Evolutionary conservation across 306 rosid species (phyloP).

Genomic region (Malus orientalis): DNA sequence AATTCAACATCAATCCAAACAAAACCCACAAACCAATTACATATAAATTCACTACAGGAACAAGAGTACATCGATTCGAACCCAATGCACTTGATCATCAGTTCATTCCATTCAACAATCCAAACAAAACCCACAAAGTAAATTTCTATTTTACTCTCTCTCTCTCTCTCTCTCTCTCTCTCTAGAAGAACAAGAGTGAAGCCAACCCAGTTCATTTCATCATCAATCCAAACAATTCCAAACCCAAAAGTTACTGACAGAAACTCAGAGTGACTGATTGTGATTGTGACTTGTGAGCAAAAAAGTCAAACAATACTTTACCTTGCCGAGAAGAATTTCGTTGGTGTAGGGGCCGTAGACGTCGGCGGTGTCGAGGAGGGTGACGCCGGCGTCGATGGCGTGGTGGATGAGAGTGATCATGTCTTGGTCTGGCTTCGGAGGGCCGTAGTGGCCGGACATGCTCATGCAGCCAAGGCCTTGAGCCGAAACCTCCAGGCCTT

Average conservation of each 20-base stretch:
- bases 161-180: background rate
- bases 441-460: slow-evolving; percentile 60
- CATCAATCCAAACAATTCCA: background rate
- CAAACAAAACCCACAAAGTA: background rate
- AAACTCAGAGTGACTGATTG: background rate
- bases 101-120: background rate
- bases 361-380: slow-evolving; percentile 63
- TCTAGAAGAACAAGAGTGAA: background rate
- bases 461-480: slow-evolving; percentile 75
- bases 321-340: slow-evolving; percentile 55
- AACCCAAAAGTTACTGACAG: background rate
- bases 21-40: background rate
- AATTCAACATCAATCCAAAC: background rate
- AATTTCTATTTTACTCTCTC: background rate
- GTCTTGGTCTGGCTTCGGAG: slow-evolving; percentile 55
- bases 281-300: background rate
- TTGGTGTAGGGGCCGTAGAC: slow-evolving; percentile 56
- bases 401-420: slow-evolving; percentile 61
- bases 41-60: background rate
- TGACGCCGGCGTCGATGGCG: slow-evolving; percentile 47
- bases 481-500: slow-evolving; percentile 48
- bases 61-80: background rate
- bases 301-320: background rate
- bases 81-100: background rate
- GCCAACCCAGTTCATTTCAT: background rate